Base-by-base conservation (phyloP, 2,329 filamentous ascomycete species). In the Scytalidium lignicola region DNA sequence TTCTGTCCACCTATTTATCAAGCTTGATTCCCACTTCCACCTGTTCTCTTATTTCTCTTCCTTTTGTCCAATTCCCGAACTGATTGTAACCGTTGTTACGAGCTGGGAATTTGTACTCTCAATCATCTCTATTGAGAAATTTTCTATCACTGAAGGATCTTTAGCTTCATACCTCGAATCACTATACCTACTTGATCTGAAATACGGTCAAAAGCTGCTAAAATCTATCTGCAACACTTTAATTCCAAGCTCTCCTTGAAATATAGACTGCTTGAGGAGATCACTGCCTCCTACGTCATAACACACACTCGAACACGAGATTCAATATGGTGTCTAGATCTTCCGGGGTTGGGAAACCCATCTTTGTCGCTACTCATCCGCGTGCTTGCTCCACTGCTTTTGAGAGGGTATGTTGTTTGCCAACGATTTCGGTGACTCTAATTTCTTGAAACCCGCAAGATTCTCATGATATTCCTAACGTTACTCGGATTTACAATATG, bases 341-440 rank as follows among this genome's bases (percentile, higher is more conserved):
- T 19, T 26, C 26, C 3, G 43, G 20, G 28, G 50, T 56, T 41
- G 46, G 21, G 22, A 93, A 84, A 65, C 86, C 88, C 37, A 88
- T 97, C 67, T 97, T 97, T 67, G 84, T 93, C 63, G 90, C 86
- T 50, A 97, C 93, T 61, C 92, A 97, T 70, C 93, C 93, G 29
- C 80, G 93, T 70, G 90, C 92, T 56, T 96, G 91, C 74, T 96
- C 91, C 50, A 97, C 93, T 44, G 93, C 93, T 23, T 99, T 97
- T 73, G 93, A 99, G 75, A 79, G 92, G 70, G 92, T 95, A 76
- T 32, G 52, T 48, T 43, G 44, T 48, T 23, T 40, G 26, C 26
- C 22, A 47, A 43, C 37, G 40, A 12, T 49, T 22, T 18, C 55
- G 48, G 28, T 32, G 10, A 12, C 2, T 42, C 40, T 10, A 26